These are phyloP conservation scores for Drechslerella stenobrocha DNA, from an alignment of 2,329 filamentous ascomycete species.

Conservation along the genomic window DNA sequence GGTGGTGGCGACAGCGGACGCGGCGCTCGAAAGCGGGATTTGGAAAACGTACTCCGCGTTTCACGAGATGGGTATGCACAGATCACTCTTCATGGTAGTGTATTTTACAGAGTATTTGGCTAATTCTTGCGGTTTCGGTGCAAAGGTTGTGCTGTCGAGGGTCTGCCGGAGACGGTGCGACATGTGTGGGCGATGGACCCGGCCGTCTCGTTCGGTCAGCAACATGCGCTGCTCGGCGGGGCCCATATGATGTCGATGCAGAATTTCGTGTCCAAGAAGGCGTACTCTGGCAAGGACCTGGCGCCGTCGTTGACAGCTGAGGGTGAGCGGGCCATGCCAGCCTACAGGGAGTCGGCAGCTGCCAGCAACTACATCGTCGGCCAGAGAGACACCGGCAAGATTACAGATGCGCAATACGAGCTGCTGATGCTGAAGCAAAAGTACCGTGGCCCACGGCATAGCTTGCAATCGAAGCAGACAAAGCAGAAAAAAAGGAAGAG, in stretches of 20 bases:
- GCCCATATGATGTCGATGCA: constrained; percentile 61
- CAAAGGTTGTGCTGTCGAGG: constrained; percentile 61
- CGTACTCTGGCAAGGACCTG: constrained; percentile 24
- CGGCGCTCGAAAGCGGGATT: constrained; percentile 64
- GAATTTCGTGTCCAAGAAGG: constrained; percentile 58
- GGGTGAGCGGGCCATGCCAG: constrained; percentile 6
- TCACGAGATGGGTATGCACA: constrained; percentile 66
- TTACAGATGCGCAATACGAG: constrained; percentile 20
- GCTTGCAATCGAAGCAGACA: constrained; percentile 16
- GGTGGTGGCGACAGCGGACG: constrained; percentile 68
- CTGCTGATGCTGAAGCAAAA: constrained; percentile 9
- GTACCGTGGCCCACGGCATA: background rate
- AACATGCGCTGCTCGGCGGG: constrained; percentile 27
- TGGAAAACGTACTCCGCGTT: constrained; percentile 70
- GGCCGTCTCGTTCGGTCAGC: constrained; percentile 53
- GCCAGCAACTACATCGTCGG: constrained; percentile 10
- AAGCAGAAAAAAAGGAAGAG: constrained; percentile 20
- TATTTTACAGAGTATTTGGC: background rate
- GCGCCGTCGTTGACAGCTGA: background rate
- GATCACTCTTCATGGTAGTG: background rate
- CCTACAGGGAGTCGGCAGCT: background rate
- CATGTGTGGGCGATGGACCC: constrained; percentile 69
- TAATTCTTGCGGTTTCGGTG: background rate
- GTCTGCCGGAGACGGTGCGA: constrained; percentile 67
- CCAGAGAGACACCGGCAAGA: constrained; percentile 12